Evolutionary conservation across 2,329 filamentous ascomycete genomes (phyloP), one percentile per base, ranked within the genome.

Genomic region (Alternaria consortialis): DNA sequence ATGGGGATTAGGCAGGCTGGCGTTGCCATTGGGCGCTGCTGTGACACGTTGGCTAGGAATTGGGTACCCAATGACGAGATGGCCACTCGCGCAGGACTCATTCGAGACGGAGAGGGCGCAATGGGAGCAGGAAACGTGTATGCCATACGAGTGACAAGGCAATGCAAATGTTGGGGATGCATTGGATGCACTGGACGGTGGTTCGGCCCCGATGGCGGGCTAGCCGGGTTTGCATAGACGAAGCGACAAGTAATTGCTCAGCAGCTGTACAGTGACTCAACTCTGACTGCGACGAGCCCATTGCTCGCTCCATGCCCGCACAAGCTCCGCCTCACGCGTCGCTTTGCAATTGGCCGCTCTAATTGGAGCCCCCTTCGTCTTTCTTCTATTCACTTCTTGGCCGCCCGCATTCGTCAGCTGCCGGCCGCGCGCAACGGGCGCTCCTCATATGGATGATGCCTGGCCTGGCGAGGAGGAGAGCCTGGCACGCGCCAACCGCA

Each of bases 361-460:
- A 17, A 62, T 56, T 56, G 64, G 62, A 56, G 53, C 52, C 39
- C 50, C 54, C 27, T 74, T 77, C 72, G 67, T 61, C 60, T 53
- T 65, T 67, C 64, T 77, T 76, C 74, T 62, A 73, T 66, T 67
- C 65, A 62, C 67, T 74, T 74, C 73, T 68, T 72, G 70, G 69
- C 73, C 68, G 65, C 69, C 55, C 62, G 55, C 54, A 72, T 74
- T 73, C 70, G 70, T 74, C 69, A 74, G 71, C 72, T 64, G 56
- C 62, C 71, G 70, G 72, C 72, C 72, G 71, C 65, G 72, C 57
- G 57, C 57, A 66, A 58, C 56, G 48, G 44, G 39, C 64, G 46
- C 51, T 62, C 54, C 56, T 63, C 56, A 64, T 58, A 66, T 65
- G 65, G 61, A 65, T 61, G 65, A 71, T 73, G 70, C 67, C 69